phyloP scores from a whole-genome alignment of 768 basidiomycete genomes.

The Termitomyces sp. region DNA sequence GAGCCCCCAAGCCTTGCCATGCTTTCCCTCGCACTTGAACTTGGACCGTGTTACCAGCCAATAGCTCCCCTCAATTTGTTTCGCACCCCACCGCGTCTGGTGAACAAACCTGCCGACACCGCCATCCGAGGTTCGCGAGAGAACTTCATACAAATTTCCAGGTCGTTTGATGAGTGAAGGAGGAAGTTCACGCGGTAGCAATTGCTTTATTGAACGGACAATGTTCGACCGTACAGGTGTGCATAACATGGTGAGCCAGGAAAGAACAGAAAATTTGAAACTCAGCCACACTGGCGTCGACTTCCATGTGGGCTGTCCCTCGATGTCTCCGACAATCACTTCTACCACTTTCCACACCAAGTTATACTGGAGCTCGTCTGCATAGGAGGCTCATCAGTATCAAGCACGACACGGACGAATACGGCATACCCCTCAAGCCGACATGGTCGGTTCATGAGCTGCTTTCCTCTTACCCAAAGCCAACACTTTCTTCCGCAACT shows the following conservation, averaged over 20 bases:
- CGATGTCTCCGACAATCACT: conserved; percentile 18
- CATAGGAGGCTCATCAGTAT: conserved; percentile 5
- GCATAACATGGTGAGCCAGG: conserved; percentile 26
- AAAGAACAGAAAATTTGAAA: conserved; percentile 20
- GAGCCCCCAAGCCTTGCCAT: conserved; percentile 82
- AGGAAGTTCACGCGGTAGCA: conserved; percentile 55
- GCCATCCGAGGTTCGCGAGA: conserved; percentile 61
- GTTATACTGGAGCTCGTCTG: conserved; percentile 6
- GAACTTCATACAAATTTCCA: conserved; percentile 66
- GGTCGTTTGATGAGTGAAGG: conserved; percentile 52
- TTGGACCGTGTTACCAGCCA: conserved; percentile 71
- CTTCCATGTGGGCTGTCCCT: conserved; percentile 15
- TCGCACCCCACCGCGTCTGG: conserved; percentile 69
- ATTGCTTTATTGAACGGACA: conserved; percentile 40
- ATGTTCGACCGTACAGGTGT: conserved; percentile 26
- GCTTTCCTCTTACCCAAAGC: conserved; percentile 71
- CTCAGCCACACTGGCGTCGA: conserved; percentile 11
- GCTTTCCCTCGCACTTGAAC: conserved; percentile 67
- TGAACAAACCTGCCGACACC: conserved; percentile 65
- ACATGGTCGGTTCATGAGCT: conserved; percentile 80
- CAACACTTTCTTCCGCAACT: conserved; percentile 49
- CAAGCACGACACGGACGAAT: conserved; percentile 39
- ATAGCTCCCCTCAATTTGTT: conserved; percentile 61
- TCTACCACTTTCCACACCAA: not conserved
- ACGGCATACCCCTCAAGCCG: conserved; percentile 58